Evolutionary conservation across 345 rosid species (phyloP), one percentile per base, ranked within the genome.

Genomic region (Leavenworthia alabamica): DNA sequence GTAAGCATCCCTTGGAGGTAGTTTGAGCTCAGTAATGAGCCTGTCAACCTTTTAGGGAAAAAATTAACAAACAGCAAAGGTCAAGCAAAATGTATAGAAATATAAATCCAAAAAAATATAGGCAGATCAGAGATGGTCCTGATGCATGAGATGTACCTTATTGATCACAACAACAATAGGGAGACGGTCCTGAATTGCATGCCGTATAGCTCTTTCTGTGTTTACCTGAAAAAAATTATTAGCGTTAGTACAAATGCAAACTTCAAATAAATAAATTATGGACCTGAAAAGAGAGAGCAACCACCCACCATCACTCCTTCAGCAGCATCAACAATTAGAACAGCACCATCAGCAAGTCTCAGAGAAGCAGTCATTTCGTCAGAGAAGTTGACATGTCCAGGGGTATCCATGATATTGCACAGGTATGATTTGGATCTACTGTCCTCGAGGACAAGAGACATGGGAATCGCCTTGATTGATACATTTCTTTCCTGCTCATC

Each of bases 1-100:
- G 68, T 93, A 93, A 59, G 99, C 97, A 80, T 93, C 99, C 79
- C 82, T 89, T 56, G 99, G 99, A 5, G 99, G 99, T 71, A 93
- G 70, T 66, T 93, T 89, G 64, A 93, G 96, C 75, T 87, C 97
- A 42, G 99, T 84, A 66, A 93, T 93, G 70, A 93, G 78, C 71
- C 90, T 79, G 79, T 93, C 99, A 78, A 93, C 99, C 99, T 93
- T 65, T 57, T 17, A n/a, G 16, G 27, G 17, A 56, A 59, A 68
- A n/a, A 46, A 28, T 1, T 47, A 46, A 63, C 33, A 13, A 41
- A 61, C 23, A 41, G 45, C 17, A 32, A 45, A 65, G 69, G 52
- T 32, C 39, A 50, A 9, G 17, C 8, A 41, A 29, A 33, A n/a
- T 44, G 36, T 39, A 50, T 55, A 41, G 12, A 61, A 19, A 36